Percentiles rank a stretch among this genome's conserved stretches.
Conservation (phyloP, 768 basidiomycete genomes). For the Crassisporium funariophilum region DNA sequence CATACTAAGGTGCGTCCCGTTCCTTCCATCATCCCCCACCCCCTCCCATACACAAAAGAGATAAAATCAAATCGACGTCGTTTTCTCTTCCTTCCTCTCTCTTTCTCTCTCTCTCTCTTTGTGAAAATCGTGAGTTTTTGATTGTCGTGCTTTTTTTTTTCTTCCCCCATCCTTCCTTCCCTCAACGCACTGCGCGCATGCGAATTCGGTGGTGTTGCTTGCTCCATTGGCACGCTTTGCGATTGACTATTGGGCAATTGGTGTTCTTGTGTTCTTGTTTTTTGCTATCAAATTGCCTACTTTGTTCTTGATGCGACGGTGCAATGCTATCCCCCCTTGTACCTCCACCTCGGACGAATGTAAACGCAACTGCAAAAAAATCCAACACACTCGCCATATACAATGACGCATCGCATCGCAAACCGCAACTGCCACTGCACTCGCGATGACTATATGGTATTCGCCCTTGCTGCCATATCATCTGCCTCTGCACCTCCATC, state of each 20-base stretch:
- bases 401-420: no score
- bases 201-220: not conserved
- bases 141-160: conserved; percentile 19
- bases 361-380: not conserved
- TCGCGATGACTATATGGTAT: no score
- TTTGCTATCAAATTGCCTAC: not conserved
- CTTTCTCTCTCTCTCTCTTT: conserved; percentile 1
- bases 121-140: conserved; percentile 20
- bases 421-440: no score
- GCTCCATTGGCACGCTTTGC: not conserved
- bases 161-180: conserved; percentile 12
- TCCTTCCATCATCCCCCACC: not conserved
- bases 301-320: not conserved
- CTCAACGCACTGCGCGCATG: not conserved
- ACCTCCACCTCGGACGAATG: not conserved
- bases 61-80: no score
- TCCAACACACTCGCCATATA: not conserved
- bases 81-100: conserved; percentile 1
- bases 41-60: no score
- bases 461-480: not conserved
- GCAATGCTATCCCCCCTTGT: not conserved
- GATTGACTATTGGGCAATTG: not conserved
- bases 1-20: conserved; percentile 26
- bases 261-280: not conserved
- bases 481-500: conserved; percentile 11